phyloP scores from a whole-genome alignment of 73 alveolate genomes.

The Paramecium primaurelia region DNA sequence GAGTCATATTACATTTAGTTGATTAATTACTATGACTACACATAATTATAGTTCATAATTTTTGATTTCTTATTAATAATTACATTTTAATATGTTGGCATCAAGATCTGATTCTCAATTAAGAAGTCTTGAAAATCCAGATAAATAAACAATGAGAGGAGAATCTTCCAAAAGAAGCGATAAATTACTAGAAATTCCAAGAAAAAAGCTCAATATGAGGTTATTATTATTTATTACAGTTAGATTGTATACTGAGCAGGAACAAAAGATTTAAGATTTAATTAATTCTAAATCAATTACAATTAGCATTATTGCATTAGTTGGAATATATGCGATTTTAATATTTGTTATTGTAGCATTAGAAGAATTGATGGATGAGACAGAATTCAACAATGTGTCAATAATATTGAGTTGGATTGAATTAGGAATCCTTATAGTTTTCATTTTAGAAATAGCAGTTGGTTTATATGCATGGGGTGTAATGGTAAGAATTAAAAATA shows the following conservation, averaged over 20 bases:
- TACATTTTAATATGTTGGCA: not conserved
- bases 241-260: not conserved
- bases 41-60: not conserved
- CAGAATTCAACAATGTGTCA: not conserved
- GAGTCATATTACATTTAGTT: not conserved
- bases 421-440: not conserved
- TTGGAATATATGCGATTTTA: conserved; percentile 4
- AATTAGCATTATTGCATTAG: conserved; percentile 15
- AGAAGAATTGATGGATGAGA: not conserved
- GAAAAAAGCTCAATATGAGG: not conserved
- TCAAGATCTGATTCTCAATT: conserved; percentile 10
- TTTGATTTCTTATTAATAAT: not conserved
- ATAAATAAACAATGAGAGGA: not conserved
- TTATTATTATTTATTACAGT: not conserved
- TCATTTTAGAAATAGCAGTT: conserved; percentile 1
- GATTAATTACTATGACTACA: not conserved
- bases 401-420: not conserved
- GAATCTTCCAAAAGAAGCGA: not conserved
- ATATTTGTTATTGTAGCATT: conserved; percentile 37
- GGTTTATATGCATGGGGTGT: conserved; percentile 36
- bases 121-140: conserved; percentile 15
- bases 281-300: not conserved
- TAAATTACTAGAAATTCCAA: not conserved
- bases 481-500: not conserved
- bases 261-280: not conserved